A percentile compares a stretch with the other conserved stretches of the same genome.
These are phyloP conservation scores for Gynostemma pentaphyllum DNA, from an alignment of 306 rosid species.

Conservation along the genomic window DNA sequence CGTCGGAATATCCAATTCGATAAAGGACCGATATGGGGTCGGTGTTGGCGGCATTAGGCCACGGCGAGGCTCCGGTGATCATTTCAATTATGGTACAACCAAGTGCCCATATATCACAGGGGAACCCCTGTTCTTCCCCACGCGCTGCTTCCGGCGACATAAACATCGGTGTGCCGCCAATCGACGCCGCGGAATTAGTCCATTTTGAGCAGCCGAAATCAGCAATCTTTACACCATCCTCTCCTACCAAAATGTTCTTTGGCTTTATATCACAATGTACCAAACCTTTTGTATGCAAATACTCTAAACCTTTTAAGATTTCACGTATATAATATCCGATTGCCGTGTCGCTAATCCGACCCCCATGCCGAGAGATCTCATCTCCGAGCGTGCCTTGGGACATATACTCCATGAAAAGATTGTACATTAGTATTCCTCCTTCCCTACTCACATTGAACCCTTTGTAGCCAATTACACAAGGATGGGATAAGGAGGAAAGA, in stretches of 20 bases:
- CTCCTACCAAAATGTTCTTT: constrained; percentile 48
- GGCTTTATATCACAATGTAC: constrained; percentile 93
- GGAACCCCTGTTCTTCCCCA: constrained; percentile 57
- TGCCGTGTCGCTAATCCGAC: constrained; percentile 22
- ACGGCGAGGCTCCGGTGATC: constrained; percentile 48
- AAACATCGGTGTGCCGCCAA: constrained; percentile 71
- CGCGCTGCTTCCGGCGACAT: constrained; percentile 94
- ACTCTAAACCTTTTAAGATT: constrained; percentile 43
- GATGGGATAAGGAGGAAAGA: constrained; percentile 46
- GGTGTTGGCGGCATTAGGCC: constrained; percentile 37
- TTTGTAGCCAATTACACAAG: constrained; percentile 40
- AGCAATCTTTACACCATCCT: constrained; percentile 54
- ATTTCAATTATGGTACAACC: constrained; percentile 83
- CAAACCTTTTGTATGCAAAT: constrained; percentile 54
- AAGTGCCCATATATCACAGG: constrained; percentile 80
- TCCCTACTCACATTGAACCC: constrained; percentile 60
- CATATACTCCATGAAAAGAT: constrained; percentile 67
- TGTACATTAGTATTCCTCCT: constrained; percentile 33
- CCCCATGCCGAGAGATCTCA: constrained; percentile 20
- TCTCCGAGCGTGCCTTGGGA: constrained; percentile 42
- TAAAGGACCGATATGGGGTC: constrained; percentile 54
- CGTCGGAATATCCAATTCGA: constrained; percentile 46
- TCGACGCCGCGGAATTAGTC: constrained; percentile 7
- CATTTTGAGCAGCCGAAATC: constrained; percentile 79
- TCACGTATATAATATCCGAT: constrained; percentile 29